Evolutionary conservation across 352 stramenopile genomes (phyloP).

Genomic region (Pythium phragmiticola): DNA sequence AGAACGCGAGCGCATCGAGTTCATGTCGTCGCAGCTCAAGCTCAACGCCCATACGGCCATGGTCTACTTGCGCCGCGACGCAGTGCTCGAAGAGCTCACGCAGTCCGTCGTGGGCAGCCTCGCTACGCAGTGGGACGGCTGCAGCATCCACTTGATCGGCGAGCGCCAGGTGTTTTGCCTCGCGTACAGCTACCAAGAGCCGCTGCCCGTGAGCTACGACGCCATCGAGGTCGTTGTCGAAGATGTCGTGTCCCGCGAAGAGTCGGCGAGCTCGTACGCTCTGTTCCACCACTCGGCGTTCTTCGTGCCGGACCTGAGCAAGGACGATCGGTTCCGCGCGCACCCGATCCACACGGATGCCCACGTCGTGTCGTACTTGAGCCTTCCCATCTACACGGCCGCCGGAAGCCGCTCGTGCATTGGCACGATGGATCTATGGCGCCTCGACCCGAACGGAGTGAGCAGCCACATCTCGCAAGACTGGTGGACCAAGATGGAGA

Average conservation of each 20-base stretch:
- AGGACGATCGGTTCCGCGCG: slow-evolving; percentile 62
- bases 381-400: slow-evolving; percentile 62
- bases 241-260: slow-evolving; percentile 56
- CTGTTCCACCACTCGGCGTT: slow-evolving; percentile 65
- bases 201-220: slow-evolving; percentile 37
- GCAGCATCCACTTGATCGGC: slow-evolving; percentile 64
- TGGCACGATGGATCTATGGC: slow-evolving; percentile 73
- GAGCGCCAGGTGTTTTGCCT: slow-evolving; percentile 68
- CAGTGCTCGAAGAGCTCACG: slow-evolving; percentile 46
- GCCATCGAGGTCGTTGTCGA: slow-evolving; percentile 47
- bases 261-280: slow-evolving; percentile 67
- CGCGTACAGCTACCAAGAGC: slow-evolving; percentile 35
- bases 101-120: slow-evolving; percentile 46
- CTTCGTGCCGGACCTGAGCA: slow-evolving; percentile 60
- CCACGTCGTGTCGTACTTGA: slow-evolving; percentile 58
- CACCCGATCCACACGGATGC: slow-evolving; percentile 69
- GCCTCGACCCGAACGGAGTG: slow-evolving; percentile 41
- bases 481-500: slow-evolving; percentile 43
- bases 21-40: slow-evolving; percentile 55
- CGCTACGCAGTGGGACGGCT: slow-evolving; percentile 63
- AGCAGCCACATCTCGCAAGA: slow-evolving; percentile 66
- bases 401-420: slow-evolving; percentile 38
- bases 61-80: slow-evolving; percentile 60
- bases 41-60: slow-evolving; percentile 52
- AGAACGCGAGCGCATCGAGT: slow-evolving; percentile 49